Conservation (phyloP, 768 basidiomycete species). For the Boletus bicolor region DNA sequence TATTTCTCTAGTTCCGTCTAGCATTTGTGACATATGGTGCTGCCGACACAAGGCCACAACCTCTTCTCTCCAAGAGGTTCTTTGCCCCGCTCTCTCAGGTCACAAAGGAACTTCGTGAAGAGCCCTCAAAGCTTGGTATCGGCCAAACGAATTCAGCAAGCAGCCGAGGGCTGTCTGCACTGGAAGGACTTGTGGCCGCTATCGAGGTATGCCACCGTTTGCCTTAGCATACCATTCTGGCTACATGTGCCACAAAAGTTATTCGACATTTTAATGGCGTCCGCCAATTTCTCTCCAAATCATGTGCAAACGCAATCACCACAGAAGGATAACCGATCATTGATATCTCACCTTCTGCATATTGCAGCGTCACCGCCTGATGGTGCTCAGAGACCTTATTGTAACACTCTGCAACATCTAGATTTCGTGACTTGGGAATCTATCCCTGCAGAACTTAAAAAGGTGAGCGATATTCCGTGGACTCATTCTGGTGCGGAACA, state of each 20-base stretch:
- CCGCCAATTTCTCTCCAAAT: constrained; percentile 10
- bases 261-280: constrained; percentile 35
- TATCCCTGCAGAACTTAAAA: constrained; percentile 57
- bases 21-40: constrained; percentile 64
- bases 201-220: constrained; percentile 53
- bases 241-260: constrained; percentile 36
- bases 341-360: constrained; percentile 54
- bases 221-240: not conserved
- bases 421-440: constrained; percentile 60
- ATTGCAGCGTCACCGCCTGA: constrained; percentile 59
- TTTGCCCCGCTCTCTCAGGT: constrained; percentile 46
- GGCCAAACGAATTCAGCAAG: constrained; percentile 52
- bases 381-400: constrained; percentile 47
- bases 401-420: constrained; percentile 46
- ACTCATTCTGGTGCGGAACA: not conserved
- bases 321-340: constrained; percentile 28
- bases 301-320: constrained; percentile 18
- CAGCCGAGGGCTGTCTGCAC: constrained; percentile 55
- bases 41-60: constrained; percentile 51
- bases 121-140: constrained; percentile 51
- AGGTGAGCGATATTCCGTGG: constrained; percentile 36
- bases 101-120: constrained; percentile 43
- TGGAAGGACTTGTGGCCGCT: constrained; percentile 69
- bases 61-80: constrained; percentile 55
- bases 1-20: constrained; percentile 35